Conservation (phyloP, 345 rosid genomes). For the Lepidium africanum region DNA sequence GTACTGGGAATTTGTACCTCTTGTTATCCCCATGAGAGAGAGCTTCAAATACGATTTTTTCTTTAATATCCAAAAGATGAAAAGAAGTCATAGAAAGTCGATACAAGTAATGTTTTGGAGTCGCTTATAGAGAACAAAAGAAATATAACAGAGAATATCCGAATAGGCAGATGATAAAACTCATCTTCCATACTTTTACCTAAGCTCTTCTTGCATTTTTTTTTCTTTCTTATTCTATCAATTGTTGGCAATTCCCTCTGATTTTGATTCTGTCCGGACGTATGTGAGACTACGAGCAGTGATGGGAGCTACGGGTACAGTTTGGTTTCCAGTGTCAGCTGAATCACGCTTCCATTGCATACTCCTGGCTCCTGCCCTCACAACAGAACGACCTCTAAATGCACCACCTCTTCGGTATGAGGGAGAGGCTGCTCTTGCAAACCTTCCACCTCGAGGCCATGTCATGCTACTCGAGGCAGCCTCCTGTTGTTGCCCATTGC, state of each 20-base stretch:
- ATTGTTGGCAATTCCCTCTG: constrained; percentile 30
- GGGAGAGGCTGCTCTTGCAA: constrained; percentile 34
- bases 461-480: constrained; percentile 37
- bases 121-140: neutral
- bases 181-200: constrained; percentile 8
- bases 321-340: constrained; percentile 35
- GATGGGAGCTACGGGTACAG: constrained; percentile 27
- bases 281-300: constrained; percentile 65
- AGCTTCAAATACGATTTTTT: neutral
- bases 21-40: constrained; percentile 31
- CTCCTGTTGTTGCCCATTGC: constrained; percentile 49
- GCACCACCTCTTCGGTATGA: constrained; percentile 56
- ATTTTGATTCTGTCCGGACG: constrained; percentile 54
- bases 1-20: constrained; percentile 38
- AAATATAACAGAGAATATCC: constrained; percentile 2
- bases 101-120: neutral
- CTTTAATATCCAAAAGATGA: constrained; percentile 6
- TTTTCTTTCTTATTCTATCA: neutral
- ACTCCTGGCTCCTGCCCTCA: constrained; percentile 76
- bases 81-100: neutral
- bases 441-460: constrained; percentile 69
- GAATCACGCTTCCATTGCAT: constrained; percentile 92
- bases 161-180: constrained; percentile 11
- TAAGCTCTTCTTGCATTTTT: constrained; percentile 1
- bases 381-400: constrained; percentile 52